Conservation (phyloP, 2,329 filamentous ascomycete species). For the Neopestalotiopsis rosae region DNA sequence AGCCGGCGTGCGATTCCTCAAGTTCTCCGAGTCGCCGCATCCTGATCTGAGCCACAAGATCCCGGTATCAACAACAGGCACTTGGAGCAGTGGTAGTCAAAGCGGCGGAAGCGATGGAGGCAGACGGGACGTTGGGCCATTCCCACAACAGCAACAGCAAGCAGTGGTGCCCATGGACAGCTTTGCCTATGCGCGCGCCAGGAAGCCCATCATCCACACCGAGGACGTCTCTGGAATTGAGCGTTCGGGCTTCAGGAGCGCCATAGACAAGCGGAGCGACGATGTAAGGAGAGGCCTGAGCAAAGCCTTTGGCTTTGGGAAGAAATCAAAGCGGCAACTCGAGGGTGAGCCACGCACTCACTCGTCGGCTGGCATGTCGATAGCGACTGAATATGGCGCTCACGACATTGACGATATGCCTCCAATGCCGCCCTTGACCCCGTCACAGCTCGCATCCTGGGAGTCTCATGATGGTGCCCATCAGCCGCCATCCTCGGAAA, state of each 20-base stretch:
- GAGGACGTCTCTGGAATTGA: constrained; percentile 61
- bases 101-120: constrained; percentile 44
- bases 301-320: constrained; percentile 59
- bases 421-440: constrained; percentile 26
- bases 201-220: constrained; percentile 49
- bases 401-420: constrained; percentile 31
- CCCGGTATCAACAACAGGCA: constrained; percentile 31
- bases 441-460: constrained; percentile 26
- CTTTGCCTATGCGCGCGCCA: constrained; percentile 48
- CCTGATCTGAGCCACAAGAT: constrained; percentile 31
- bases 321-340: constrained; percentile 47
- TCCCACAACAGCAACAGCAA: constrained; percentile 19
- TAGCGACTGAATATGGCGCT: constrained; percentile 25
- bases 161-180: constrained; percentile 42
- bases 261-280: constrained; percentile 62
- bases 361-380: constrained; percentile 44
- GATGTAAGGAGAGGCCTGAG: constrained; percentile 57
- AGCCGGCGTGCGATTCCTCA: constrained; percentile 50
- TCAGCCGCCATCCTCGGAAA: constrained; percentile 45
- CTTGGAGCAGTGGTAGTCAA: constrained; percentile 41
- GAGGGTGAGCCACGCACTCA: constrained; percentile 38
- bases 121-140: constrained; percentile 33
- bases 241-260: constrained; percentile 57
- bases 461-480: constrained; percentile 29
- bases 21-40: constrained; percentile 48